Evolutionary conservation across 2,329 filamentous ascomycete species (phyloP).

Genomic region (Penicillium sp.): DNA sequence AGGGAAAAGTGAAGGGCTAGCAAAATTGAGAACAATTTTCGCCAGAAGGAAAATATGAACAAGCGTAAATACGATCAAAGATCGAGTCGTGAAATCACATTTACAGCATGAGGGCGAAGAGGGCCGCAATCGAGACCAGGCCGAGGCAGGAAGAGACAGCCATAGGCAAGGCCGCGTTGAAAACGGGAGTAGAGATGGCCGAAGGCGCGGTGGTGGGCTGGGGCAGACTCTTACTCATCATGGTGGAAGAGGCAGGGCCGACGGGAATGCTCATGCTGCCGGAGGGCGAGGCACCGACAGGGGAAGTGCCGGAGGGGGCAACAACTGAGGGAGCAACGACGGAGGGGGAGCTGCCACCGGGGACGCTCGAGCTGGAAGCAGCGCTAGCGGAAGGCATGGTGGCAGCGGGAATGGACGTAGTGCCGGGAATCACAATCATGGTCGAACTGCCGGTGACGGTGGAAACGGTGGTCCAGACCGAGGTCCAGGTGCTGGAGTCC

Average conservation of each 20-base stretch:
- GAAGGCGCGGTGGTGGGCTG: conserved; percentile 2
- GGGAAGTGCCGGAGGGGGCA: conserved; percentile 28
- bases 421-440: no score
- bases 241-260: conserved; percentile 17
- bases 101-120: conserved; percentile 13
- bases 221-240: conserved; percentile 8
- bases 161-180: conserved; percentile 13
- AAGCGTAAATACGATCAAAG: background rate
- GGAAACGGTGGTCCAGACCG: no score
- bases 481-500: no score
- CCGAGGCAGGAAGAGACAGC: conserved; percentile 11
- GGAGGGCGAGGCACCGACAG: conserved; percentile 16
- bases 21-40: background rate
- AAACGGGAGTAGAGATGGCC: conserved; percentile 10
- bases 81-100: background rate
- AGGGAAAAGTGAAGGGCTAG: background rate
- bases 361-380: no score
- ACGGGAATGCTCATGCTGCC: conserved; percentile 18
- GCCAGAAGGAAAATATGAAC: background rate
- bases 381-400: no score
- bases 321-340: background rate
- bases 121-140: conserved; percentile 11
- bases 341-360: background rate
- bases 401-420: background rate
- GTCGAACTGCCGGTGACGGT: no score